Base-by-base conservation (phyloP, 768 basidiomycete genomes). In the Cystobasidiopsis lactophilus region DNA sequence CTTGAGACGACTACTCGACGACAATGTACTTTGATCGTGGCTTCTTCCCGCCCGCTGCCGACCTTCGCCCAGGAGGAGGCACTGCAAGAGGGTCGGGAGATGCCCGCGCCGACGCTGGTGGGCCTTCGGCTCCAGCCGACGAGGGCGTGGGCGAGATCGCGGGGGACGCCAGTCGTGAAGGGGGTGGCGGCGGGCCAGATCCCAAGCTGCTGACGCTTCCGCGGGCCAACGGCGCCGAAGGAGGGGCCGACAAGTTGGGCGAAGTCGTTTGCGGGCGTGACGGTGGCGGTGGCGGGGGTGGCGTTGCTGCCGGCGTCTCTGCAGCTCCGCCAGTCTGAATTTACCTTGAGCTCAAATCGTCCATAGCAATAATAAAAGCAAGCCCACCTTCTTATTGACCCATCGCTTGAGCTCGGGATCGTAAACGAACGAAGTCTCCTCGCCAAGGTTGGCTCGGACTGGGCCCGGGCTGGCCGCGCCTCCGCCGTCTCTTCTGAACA, bases 361-460 rank as follows among this genome's bases (percentile, higher is more conserved):
- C 37, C 43, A 37, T 45, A 5, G 23, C 5, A 57, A 68, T 16
- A 19, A 21, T 35, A 23, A 24, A 23, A 39, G 33, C n/a, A 13
- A 37, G 59, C 66, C 65, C 55, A 85, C 86, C 70, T 81, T 86
- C 68, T 82, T 89, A 66, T 93, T 88, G 26, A 98, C 79, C 93
- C 93, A 98, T 57, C 81, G 76, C 65, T 89, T 88, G 55, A 80
- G 73, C n/a, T 93, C 86, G 61, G 82, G 79, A 64, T 98, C 93
- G 64, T 83, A 98, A 62, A 85, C 81, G 70, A 96, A 91, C 26
- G 77, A 71, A 26, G 70, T 85, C 64, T 88, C 77, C 59, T 96
- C 85, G 7, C 93, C 93, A 24, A 98, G 75, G 60, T 80, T 96
- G 19, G 91, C 93, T 63, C 78, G 82, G 52, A 91, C 69, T 2